phyloP scores from a whole-genome alignment of 371 early-diverging fungal genomes.

The Mortierella sp. region DNA sequence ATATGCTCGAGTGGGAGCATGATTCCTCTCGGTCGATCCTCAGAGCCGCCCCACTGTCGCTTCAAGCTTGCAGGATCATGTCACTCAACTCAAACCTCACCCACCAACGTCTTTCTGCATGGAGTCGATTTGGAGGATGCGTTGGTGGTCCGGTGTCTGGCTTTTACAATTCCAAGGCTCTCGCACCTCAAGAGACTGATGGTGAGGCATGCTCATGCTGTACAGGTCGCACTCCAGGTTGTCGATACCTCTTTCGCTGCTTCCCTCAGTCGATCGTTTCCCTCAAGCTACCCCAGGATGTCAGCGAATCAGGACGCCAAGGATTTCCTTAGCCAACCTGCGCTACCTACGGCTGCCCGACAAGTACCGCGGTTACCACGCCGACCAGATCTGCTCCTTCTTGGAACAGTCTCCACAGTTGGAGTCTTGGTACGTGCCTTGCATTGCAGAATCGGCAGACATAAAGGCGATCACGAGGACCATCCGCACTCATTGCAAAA shows the following conservation, averaged over 20 bases:
- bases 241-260: background rate
- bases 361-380: background rate
- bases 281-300: background rate
- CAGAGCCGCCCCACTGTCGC: background rate
- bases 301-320: background rate
- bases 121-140: background rate
- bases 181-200: background rate
- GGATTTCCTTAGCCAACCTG: background rate
- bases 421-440: background rate
- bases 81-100: background rate
- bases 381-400: background rate
- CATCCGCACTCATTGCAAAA: background rate
- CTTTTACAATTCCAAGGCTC: background rate
- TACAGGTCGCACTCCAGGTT: background rate
- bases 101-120: background rate
- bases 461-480: background rate
- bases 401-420: background rate
- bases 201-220: background rate
- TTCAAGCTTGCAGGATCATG: background rate
- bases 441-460: background rate
- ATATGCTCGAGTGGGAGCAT: background rate
- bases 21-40: background rate
- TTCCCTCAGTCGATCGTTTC: background rate
- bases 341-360: background rate
- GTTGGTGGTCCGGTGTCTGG: background rate